These are phyloP conservation scores for Escallonia rubra DNA, from an alignment of 129 eudicot genomes.

Conservation along the genomic window DNA sequence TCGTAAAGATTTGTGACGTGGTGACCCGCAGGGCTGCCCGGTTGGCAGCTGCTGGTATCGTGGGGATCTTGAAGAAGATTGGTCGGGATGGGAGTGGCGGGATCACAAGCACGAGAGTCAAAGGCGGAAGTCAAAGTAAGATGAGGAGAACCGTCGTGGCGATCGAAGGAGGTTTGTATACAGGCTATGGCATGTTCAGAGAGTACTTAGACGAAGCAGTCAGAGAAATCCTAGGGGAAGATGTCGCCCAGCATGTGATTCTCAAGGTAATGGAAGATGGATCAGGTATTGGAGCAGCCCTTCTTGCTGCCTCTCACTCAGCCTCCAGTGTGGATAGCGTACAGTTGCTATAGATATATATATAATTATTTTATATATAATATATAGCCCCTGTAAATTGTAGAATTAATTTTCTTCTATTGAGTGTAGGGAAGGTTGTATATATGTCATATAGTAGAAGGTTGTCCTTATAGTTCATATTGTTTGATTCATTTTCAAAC, in stretches of 20 bases:
- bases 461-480: conserved; percentile 13
- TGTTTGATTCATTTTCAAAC: conserved; percentile 28
- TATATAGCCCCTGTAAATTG: conserved; percentile 60
- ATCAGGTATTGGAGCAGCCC: conserved; percentile 88
- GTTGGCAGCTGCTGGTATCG: conserved; percentile 89
- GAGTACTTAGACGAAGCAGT: conserved; percentile 82
- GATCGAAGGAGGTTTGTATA: conserved; percentile 71
- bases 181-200: conserved; percentile 62
- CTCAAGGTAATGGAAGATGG: conserved; percentile 82
- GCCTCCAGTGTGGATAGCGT: conserved; percentile 50
- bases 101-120: conserved; percentile 44
- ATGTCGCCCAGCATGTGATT: conserved; percentile 53
- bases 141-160: conserved; percentile 82
- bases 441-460: conserved; percentile 45
- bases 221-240: conserved; percentile 79
- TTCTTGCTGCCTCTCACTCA: conserved; percentile 81
- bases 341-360: conserved; percentile 47
- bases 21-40: conserved; percentile 83
- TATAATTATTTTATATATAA: conserved; percentile 9
- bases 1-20: conserved; percentile 78
- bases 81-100: conserved; percentile 95
- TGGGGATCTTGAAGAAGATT: conserved; percentile 83
- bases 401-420: conserved; percentile 36
- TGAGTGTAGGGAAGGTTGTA: conserved; percentile 44
- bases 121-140: conserved; percentile 35